These are phyloP conservation scores for Trichomonas vaginalis DNA, from an alignment of 208 protist species.

Conservation along the genomic window DNA sequence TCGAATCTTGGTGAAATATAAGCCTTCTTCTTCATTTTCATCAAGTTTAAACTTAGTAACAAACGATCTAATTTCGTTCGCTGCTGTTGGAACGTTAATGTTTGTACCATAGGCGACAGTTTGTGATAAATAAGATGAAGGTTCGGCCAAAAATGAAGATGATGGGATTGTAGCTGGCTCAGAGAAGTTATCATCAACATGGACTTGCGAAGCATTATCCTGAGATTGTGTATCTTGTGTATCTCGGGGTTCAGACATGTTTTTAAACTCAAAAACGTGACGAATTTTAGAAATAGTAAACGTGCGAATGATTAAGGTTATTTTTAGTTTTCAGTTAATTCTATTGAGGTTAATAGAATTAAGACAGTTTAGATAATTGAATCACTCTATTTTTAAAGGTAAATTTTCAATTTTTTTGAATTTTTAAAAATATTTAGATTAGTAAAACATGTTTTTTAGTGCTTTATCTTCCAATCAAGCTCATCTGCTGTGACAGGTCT, in stretches of 20 bases:
- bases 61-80: background rate
- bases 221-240: background rate
- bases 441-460: too few relatives aligned
- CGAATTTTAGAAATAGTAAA: too few relatives aligned
- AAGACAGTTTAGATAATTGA: too few relatives aligned
- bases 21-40: background rate
- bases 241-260: background rate
- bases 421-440: too few relatives aligned
- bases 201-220: background rate
- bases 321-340: too few relatives aligned
- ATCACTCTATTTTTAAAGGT: too few relatives aligned
- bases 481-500: background rate
- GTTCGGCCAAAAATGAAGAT: background rate
- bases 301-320: too few relatives aligned
- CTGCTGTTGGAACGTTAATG: background rate
- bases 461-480: background rate
- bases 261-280: too few relatives aligned
- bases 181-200: background rate
- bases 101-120: conserved; percentile 7
- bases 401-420: too few relatives aligned
- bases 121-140: background rate
- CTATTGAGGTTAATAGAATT: too few relatives aligned
- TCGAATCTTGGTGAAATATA: background rate
- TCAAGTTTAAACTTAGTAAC: background rate
- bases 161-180: background rate